phyloP scores from a whole-genome alignment of 768 basidiomycete genomes.

The Collybia nuda region DNA sequence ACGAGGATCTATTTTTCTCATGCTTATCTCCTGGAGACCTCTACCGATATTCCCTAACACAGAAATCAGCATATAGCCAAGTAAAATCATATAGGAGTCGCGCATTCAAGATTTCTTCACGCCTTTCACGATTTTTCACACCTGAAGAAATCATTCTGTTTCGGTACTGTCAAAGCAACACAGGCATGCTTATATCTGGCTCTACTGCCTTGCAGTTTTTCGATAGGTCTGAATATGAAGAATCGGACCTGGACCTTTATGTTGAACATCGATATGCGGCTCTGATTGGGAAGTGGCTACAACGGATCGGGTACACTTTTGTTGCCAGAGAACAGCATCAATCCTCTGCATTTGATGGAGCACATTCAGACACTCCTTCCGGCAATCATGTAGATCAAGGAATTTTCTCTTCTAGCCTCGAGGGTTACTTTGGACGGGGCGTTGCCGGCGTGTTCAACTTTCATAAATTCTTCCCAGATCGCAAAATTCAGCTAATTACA shows the following conservation, averaged over 20 bases:
- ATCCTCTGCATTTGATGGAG: background rate
- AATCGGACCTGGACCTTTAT: constrained; percentile 55
- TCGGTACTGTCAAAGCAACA: constrained; percentile 39
- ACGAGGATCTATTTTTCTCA: too few relatives aligned
- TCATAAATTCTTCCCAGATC: constrained; percentile 14
- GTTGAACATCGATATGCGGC: constrained; percentile 26
- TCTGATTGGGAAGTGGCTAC: constrained; percentile 35
- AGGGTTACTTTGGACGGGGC: constrained; percentile 20
- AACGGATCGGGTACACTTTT: constrained; percentile 20
- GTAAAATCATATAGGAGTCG: constrained; percentile 10
- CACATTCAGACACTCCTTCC: background rate
- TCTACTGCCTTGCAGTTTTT: constrained; percentile 55
- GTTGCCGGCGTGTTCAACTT: constrained; percentile 33
- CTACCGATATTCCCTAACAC: constrained; percentile 18
- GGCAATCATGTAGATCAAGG: background rate
- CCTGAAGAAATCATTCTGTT: constrained; percentile 25
- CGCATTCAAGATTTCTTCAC: constrained; percentile 33
- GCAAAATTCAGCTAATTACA: constrained; percentile 42
- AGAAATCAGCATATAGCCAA: constrained; percentile 4
- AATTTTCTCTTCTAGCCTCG: background rate
- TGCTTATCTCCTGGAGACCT: constrained; percentile 24
- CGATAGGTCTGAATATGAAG: constrained; percentile 39
- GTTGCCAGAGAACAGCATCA: constrained; percentile 8
- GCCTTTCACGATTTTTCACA: constrained; percentile 35
- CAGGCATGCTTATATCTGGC: constrained; percentile 50